Percentiles rank a stretch among this genome's conserved stretches.
Conservation (phyloP, 1,284 basidiomycete species). For the Marasmius oreades region DNA sequence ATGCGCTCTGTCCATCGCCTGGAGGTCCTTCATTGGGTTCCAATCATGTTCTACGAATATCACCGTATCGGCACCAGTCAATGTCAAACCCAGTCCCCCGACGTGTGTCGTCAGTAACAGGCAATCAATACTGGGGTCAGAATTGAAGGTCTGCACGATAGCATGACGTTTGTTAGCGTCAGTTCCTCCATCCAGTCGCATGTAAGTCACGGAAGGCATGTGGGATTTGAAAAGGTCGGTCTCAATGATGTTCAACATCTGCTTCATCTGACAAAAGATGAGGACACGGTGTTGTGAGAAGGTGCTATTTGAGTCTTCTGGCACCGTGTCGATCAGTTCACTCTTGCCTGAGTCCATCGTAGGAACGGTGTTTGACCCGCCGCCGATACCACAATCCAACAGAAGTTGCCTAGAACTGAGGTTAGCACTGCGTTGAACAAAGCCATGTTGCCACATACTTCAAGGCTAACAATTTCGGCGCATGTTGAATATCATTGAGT, state of each 20-base stretch:
- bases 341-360: slow-evolving; percentile 53
- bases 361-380: slow-evolving; percentile 39
- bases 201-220: slow-evolving; percentile 97
- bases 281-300: slow-evolving; percentile 96
- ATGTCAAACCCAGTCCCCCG: slow-evolving; percentile 91
- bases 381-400: slow-evolving; percentile 93
- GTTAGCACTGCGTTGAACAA: slow-evolving; percentile 2
- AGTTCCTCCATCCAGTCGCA: slow-evolving; percentile 93
- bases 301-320: slow-evolving; percentile 51
- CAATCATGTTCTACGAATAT: slow-evolving; percentile 99
- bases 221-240: slow-evolving; percentile 85
- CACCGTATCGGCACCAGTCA: slow-evolving; percentile 98
- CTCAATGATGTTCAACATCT: slow-evolving; percentile 99
- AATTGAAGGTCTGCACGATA: slow-evolving; percentile 97
- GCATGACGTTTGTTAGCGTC: slow-evolving; percentile 91
- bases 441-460: slow-evolving; percentile 51
- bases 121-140: slow-evolving; percentile 97
- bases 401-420: slow-evolving; percentile 75
- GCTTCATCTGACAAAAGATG: slow-evolving; percentile 99
- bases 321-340: slow-evolving; percentile 57
- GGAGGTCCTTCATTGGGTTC: slow-evolving; percentile 99
- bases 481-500: slow-evolving; percentile 83
- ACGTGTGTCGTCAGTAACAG: slow-evolving; percentile 95
- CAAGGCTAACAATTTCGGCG: slow-evolving; percentile 92
- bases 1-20: slow-evolving; percentile 99